Percentiles rank a stretch among this genome's conserved stretches.
Conservation (phyloP, 768 basidiomycete genomes). For the Calocera cornea region DNA sequence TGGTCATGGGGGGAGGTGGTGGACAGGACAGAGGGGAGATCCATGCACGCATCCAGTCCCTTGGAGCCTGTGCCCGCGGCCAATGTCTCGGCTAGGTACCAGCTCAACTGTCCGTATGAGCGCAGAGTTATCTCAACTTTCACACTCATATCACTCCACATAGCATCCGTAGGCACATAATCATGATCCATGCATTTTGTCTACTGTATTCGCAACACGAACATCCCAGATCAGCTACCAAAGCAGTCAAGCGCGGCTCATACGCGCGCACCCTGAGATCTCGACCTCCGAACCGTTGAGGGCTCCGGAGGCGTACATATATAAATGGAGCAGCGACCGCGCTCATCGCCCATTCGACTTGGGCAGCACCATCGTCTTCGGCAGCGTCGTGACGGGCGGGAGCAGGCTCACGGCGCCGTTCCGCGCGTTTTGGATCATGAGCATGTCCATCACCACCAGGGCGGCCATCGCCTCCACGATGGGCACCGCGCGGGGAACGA, state of each 20-base stretch:
- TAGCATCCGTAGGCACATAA: too few relatives aligned
- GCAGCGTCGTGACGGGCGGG: constrained; percentile 78
- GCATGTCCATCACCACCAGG: constrained; percentile 85
- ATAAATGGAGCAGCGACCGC: not conserved
- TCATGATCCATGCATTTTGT: too few relatives aligned
- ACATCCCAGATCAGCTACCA: not conserved
- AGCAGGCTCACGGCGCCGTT: constrained; percentile 58
- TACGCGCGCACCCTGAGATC: too few relatives aligned
- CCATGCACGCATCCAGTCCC: too few relatives aligned
- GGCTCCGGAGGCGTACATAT: not conserved
- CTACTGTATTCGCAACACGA: too few relatives aligned
- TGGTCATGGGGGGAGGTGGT: too few relatives aligned
- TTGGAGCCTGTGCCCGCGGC: too few relatives aligned
- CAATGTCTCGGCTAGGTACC: too few relatives aligned
- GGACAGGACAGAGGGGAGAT: not conserved
- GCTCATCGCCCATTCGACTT: constrained; percentile 3
- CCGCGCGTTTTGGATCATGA: constrained; percentile 80
- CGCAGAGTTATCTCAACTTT: too few relatives aligned
- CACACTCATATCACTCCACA: not conserved
- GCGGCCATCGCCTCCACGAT: constrained; percentile 98
- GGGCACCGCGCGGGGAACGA: constrained; percentile 90
- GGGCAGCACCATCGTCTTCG: constrained; percentile 79
- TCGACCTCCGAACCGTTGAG: not conserved
- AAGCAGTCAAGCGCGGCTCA: not conserved
- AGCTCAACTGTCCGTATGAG: too few relatives aligned